A percentile compares a stretch with the other conserved stretches of the same genome.
Evolutionary conservation across 345 rosid genomes (phyloP).

Genomic region (Nephelium lappaceum): DNA sequence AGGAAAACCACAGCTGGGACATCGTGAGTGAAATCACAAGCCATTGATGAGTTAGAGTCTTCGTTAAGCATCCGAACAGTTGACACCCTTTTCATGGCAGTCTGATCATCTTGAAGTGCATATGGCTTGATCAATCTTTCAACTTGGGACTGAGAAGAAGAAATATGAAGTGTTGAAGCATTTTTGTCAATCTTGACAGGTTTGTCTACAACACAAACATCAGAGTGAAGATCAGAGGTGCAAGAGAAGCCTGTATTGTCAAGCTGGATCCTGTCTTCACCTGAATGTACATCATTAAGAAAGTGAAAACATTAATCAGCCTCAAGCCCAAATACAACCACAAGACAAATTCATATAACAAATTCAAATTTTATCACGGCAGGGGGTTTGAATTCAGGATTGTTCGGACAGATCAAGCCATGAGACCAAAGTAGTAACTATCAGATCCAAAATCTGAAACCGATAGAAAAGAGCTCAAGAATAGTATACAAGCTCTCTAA

Average conservation of each 20-base stretch:
- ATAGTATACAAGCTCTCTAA: too few relatives aligned
- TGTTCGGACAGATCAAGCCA: too few relatives aligned
- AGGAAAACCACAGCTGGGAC: slow-evolving; percentile 44
- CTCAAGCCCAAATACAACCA: background rate
- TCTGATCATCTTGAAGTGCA: slow-evolving; percentile 27
- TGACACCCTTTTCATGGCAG: slow-evolving; percentile 25
- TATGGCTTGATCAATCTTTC: slow-evolving; percentile 32
- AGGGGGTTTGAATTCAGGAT: too few relatives aligned
- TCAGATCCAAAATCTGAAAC: too few relatives aligned
- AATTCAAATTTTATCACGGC: too few relatives aligned
- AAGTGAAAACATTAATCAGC: background rate
- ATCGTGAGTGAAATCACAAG: slow-evolving; percentile 31
- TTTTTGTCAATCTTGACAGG: slow-evolving; percentile 32
- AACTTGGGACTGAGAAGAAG: slow-evolving; percentile 20
- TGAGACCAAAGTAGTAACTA: too few relatives aligned
- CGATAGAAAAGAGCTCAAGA: too few relatives aligned
- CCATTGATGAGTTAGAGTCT: slow-evolving; percentile 7
- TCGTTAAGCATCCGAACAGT: slow-evolving; percentile 31
- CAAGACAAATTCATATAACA: too few relatives aligned
- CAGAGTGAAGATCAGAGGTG: slow-evolving; percentile 28
- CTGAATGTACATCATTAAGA: slow-evolving; percentile 21
- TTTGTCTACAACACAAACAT: slow-evolving; percentile 31
- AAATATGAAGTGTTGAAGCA: slow-evolving; percentile 23
- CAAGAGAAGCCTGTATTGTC: slow-evolving; percentile 35
- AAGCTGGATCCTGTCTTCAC: slow-evolving; percentile 33